Percentiles rank a stretch among this genome's conserved stretches.
These are phyloP conservation scores for Spirogloea muscicola DNA, from an alignment of 139 green algal species.

Conservation along the genomic window DNA sequence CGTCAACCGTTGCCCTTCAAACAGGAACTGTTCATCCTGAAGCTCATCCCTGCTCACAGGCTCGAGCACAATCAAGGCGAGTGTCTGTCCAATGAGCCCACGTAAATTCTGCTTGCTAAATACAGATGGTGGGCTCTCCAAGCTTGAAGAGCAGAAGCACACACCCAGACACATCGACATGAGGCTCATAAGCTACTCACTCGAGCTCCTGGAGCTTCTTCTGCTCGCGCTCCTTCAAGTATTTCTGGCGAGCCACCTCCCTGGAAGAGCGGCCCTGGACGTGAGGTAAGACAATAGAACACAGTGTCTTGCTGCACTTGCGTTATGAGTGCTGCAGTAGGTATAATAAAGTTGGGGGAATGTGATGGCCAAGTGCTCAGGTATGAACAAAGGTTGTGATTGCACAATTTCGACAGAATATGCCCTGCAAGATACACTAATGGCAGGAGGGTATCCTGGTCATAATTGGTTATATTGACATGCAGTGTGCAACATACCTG, in stretches of 20 bases:
- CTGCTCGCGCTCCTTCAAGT: conserved; percentile 87
- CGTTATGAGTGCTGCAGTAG: background rate
- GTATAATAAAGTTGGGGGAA: background rate
- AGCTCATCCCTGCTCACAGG: conserved; percentile 59
- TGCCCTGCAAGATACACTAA: background rate
- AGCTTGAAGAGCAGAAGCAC: background rate
- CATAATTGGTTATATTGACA: too few relatives aligned
- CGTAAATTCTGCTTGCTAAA: background rate
- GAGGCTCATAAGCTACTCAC: conserved; percentile 9
- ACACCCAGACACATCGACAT: background rate
- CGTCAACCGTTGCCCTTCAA: conserved; percentile 65
- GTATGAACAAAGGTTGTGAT: too few relatives aligned
- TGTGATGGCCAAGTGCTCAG: background rate
- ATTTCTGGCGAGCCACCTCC: conserved; percentile 88
- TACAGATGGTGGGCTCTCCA: background rate
- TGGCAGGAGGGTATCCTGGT: background rate
- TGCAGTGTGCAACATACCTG: too few relatives aligned
- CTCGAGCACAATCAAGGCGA: background rate
- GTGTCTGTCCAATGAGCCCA: background rate
- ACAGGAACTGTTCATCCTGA: conserved; percentile 77
- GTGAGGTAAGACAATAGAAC: background rate
- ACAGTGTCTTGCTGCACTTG: background rate
- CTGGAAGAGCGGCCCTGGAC: conserved; percentile 51
- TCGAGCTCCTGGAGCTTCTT: conserved; percentile 75
- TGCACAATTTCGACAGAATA: background rate